A percentile compares a stretch with the other conserved stretches of the same genome.
These are phyloP conservation scores for Neurospora intermedia DNA, from an alignment of 495 filamentous ascomycete genomes.

Conservation along the genomic window DNA sequence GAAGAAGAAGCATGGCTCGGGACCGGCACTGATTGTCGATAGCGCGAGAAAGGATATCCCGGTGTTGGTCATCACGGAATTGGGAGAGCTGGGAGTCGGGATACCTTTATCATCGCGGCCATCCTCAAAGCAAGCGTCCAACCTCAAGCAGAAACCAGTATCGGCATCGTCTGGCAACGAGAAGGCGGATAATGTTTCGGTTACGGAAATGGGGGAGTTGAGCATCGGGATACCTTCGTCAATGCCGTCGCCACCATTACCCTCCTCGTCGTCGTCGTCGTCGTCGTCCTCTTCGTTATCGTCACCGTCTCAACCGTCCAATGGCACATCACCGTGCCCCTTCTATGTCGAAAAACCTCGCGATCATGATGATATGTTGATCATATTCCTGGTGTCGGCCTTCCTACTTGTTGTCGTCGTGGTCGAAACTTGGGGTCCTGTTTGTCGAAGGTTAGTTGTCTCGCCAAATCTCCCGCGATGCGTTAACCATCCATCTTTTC, in stretches of 20 bases:
- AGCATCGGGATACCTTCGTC: slow-evolving; percentile 1
- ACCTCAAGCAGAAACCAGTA: neutral
- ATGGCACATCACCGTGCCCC: neutral
- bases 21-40: neutral
- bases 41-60: neutral
- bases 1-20: neutral
- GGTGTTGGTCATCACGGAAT: slow-evolving; percentile 2
- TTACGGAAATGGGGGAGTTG: slow-evolving; percentile 9
- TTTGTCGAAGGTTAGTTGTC: slow-evolving; percentile 23
- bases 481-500: neutral
- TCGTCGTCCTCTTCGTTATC: neutral
- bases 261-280: neutral
- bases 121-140: neutral
- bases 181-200: neutral
- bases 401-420: slow-evolving; percentile 25
- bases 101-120: neutral
- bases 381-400: slow-evolving; percentile 21
- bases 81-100: slow-evolving; percentile 6
- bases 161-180: slow-evolving; percentile 6
- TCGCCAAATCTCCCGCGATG: neutral
- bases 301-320: neutral
- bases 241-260: neutral
- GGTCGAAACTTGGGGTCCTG: slow-evolving; percentile 24
- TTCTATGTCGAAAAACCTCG: slow-evolving; percentile 8
- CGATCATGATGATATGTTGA: slow-evolving; percentile 32